Evolutionary conservation across 495 filamentous ascomycete genomes (phyloP).

Genomic region (Penicillium lividum): DNA sequence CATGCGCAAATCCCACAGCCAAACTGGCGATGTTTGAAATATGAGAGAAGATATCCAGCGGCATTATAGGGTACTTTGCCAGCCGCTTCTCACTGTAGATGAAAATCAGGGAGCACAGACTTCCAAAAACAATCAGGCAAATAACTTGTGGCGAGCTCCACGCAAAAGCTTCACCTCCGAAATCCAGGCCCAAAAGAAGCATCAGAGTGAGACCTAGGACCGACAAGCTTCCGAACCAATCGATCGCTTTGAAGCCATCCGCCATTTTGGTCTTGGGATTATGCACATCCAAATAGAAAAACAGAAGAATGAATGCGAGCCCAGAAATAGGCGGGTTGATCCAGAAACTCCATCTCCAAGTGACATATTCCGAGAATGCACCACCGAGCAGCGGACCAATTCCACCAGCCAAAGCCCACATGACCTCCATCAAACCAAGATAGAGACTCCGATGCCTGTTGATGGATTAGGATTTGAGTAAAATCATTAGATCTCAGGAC

Average conservation of each 20-base stretch:
- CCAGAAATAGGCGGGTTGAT: constrained; percentile 68
- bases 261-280: constrained; percentile 56
- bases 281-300: constrained; percentile 60
- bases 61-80: constrained; percentile 77
- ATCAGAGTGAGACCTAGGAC: constrained; percentile 74
- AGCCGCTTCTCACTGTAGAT: constrained; percentile 67
- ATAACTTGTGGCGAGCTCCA: constrained; percentile 77
- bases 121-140: constrained; percentile 74
- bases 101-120: constrained; percentile 63
- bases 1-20: constrained; percentile 53
- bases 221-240: constrained; percentile 70
- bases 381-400: constrained; percentile 72
- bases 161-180: constrained; percentile 69
- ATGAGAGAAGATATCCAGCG: constrained; percentile 62
- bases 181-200: constrained; percentile 74
- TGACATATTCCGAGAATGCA: constrained; percentile 59
- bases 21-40: constrained; percentile 61
- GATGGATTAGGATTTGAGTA: background rate
- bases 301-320: constrained; percentile 55
- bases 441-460: constrained; percentile 46
- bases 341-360: constrained; percentile 73
- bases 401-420: constrained; percentile 59
- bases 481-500: background rate
- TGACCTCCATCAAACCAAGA: constrained; percentile 54
- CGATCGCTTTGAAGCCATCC: constrained; percentile 72